These are phyloP conservation scores for Kodamaea fungicola DNA, from an alignment of 1,139 yeast genomes.

Conservation along the genomic window DNA sequence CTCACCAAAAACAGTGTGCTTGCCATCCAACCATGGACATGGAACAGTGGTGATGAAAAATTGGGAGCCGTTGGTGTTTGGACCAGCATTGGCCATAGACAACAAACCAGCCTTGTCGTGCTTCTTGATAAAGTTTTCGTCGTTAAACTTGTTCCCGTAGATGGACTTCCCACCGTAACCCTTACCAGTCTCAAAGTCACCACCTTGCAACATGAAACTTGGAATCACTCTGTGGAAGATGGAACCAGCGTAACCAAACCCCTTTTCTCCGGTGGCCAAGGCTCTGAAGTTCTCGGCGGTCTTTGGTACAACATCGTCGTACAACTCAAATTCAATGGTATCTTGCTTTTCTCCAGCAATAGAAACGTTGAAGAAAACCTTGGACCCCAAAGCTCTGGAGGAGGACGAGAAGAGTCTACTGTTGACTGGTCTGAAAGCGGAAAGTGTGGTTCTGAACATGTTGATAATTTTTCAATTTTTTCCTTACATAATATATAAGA, in stretches of 20 bases:
- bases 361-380: slow-evolving; percentile 36
- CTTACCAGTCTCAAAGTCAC: slow-evolving; percentile 39
- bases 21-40: slow-evolving; percentile 43
- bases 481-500: slow-evolving; percentile 2
- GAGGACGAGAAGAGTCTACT: slow-evolving; percentile 31
- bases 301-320: slow-evolving; percentile 94
- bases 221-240: slow-evolving; percentile 47
- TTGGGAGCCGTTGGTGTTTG: slow-evolving; percentile 42
- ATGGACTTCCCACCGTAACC: slow-evolving; percentile 42
- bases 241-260: slow-evolving; percentile 87
- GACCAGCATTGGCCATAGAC: slow-evolving; percentile 44
- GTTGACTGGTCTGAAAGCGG: slow-evolving; percentile 12
- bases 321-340: slow-evolving; percentile 47
- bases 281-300: slow-evolving; percentile 98
- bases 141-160: slow-evolving; percentile 36
- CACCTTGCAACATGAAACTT: slow-evolving; percentile 44
- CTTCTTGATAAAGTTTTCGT: slow-evolving; percentile 34
- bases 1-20: slow-evolving; percentile 42
- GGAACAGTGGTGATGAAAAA: slow-evolving; percentile 43
- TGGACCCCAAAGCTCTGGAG: slow-evolving; percentile 29
- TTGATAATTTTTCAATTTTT: background rate
- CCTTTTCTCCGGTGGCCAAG: slow-evolving; percentile 94
- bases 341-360: slow-evolving; percentile 31
- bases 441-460: slow-evolving; percentile 13
- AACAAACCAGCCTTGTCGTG: slow-evolving; percentile 38